Evolutionary conservation across 257 asterid genomes (phyloP).

Genomic region (Fraxinus excelsior): DNA sequence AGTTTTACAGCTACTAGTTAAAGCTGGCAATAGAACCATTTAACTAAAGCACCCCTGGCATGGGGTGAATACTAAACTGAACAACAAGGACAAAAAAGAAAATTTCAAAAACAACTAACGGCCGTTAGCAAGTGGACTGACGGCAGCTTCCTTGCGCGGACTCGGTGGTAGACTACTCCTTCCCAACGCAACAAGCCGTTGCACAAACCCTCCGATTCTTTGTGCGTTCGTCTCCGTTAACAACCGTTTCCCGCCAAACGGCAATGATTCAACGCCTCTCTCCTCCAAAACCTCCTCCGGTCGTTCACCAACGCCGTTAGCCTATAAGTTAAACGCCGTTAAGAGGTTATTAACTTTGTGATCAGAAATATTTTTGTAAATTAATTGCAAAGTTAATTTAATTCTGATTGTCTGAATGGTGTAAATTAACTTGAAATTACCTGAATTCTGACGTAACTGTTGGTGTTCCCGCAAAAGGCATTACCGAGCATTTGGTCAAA

Average conservation of each 20-base stretch:
- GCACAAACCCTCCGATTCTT: constrained; percentile 70
- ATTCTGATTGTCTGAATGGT: neutral
- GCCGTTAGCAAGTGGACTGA: constrained; percentile 79
- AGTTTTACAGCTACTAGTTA: constrained; percentile 34
- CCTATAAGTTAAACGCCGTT: constrained; percentile 49
- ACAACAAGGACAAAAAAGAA: constrained; percentile 19
- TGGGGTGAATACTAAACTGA: constrained; percentile 29
- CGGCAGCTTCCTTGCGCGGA: constrained; percentile 88
- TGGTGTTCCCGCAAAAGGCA: constrained; percentile 89
- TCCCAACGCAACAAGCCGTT: constrained; percentile 75
- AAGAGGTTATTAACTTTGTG: neutral
- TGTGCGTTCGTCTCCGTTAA: constrained; percentile 84
- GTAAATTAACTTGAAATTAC: constrained; percentile 28
- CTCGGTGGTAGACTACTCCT: constrained; percentile 89
- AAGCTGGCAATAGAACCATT: constrained; percentile 41
- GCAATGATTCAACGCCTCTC: constrained; percentile 74
- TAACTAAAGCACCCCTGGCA: constrained; percentile 41
- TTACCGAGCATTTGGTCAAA: constrained; percentile 88
- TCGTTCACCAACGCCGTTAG: constrained; percentile 47
- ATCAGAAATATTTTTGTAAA: neutral
- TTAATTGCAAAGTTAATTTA: neutral
- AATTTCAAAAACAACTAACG: constrained; percentile 43
- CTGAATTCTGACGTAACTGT: constrained; percentile 88
- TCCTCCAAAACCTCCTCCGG: constrained; percentile 56
- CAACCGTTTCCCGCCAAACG: constrained; percentile 90